Base-by-base conservation (phyloP, 1,284 basidiomycete genomes). In the Ganoderma meredithae region DNA sequence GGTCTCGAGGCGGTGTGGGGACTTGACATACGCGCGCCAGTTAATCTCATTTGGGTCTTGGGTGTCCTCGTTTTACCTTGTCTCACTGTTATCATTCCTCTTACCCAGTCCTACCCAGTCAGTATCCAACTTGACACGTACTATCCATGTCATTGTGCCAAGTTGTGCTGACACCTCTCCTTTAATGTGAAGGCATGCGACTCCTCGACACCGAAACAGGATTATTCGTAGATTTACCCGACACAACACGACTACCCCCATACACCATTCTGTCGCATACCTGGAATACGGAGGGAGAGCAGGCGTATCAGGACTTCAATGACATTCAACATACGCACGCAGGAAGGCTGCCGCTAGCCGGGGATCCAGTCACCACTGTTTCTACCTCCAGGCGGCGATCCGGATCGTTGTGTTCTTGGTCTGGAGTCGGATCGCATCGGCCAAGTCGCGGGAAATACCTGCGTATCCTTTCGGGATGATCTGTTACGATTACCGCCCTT, bases 221-320 rank as follows among this genome's bases (percentile, higher is more conserved):
- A 15, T 25, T 15, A 15, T 53, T 53, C 15, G 27, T 53, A 17
- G 52, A 53, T 13, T 25, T 27, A 25, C 52, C 52, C 10, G 27
- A 53, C 10, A 12, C 10, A 7, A 53, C 49, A 25, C 17, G 43
- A 9, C 6, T 44, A n/a, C 43, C 43, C 43, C 22, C 22, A 2
- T 53, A 53, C 27, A 22, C 49, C 22, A 53, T 53, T 15, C 25
- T 53, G 27, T 53, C 49, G 10, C 49, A 53, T 53, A 53, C 49
- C 3, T 53, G 49, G 47, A 25, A 53, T 31, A 7, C 43, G 19
- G 27, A 53, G 22, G 49, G 22, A 22, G 49, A 53, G 27, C 49
- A 53, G 49, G 12, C 49, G 19, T 53, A 53, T 31, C 52, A 53
- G 25, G 52, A 53, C 15, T 9, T 53, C 27, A 25, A 17, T 15